phyloP scores from a whole-genome alignment of 2,329 filamentous ascomycete genomes.

The Lasiodiplodia sp. region DNA sequence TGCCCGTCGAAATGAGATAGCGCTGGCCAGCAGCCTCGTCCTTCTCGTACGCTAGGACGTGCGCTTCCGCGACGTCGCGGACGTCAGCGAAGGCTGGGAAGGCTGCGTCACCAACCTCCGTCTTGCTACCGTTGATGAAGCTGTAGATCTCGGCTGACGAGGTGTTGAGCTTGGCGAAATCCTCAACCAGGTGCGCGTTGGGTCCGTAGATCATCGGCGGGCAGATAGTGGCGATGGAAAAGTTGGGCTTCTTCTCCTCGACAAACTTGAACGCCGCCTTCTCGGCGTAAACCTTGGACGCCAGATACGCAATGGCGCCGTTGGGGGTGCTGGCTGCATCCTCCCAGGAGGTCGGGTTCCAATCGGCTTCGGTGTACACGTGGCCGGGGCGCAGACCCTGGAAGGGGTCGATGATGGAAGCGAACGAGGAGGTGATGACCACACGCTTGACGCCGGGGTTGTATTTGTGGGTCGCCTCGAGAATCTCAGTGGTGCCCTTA shows the following conservation, averaged over 20 bases:
- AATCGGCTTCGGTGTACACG: slow-evolving; percentile 37
- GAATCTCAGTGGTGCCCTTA: slow-evolving; percentile 53
- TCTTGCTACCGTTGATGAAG: slow-evolving; percentile 24
- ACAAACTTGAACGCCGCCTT: slow-evolving; percentile 38
- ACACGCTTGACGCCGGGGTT: slow-evolving; percentile 34
- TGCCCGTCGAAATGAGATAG: slow-evolving; percentile 18
- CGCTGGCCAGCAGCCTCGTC: slow-evolving; percentile 24
- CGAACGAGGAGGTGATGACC: slow-evolving; percentile 34
- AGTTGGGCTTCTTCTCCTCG: slow-evolving; percentile 35
- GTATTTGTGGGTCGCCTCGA: slow-evolving; percentile 38
- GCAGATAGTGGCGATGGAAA: slow-evolving; percentile 37
- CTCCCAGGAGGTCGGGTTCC: slow-evolving; percentile 38
- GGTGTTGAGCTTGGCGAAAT: slow-evolving; percentile 14
- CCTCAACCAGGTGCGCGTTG: slow-evolving; percentile 19
- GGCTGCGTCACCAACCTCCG: slow-evolving; percentile 25
- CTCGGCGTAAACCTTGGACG: slow-evolving; percentile 40
- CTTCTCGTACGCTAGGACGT: slow-evolving; percentile 52
- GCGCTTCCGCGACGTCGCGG: slow-evolving; percentile 55
- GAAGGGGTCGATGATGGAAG: slow-evolving; percentile 1
- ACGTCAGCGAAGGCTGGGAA: slow-evolving; percentile 58
- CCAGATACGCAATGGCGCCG: slow-evolving; percentile 37
- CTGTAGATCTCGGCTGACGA: slow-evolving; percentile 16
- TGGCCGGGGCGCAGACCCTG: slow-evolving; percentile 26
- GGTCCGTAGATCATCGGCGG: slow-evolving; percentile 41
- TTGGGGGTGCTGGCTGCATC: slow-evolving; percentile 35